phyloP scores from a whole-genome alignment of 305 asterid genomes.

The Solanum hybrid region DNA sequence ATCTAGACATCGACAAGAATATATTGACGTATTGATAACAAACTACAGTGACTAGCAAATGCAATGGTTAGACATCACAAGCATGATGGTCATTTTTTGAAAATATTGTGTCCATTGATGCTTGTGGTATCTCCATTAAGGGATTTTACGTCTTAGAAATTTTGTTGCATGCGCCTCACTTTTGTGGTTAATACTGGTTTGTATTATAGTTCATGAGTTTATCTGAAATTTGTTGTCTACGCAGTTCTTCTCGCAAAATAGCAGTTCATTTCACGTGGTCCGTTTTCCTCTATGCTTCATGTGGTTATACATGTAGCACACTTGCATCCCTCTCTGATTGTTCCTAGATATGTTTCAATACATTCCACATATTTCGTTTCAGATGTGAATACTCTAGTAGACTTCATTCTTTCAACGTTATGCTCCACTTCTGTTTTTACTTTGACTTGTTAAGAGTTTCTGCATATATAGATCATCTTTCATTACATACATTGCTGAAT shows the following conservation, averaged over 20 bases:
- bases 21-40: background rate
- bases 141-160: background rate
- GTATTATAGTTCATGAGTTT: background rate
- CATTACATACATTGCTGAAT: slow-evolving; percentile 9
- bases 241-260: background rate
- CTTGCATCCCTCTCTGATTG: background rate
- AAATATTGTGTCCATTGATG: background rate
- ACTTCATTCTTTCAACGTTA: background rate
- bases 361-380: background rate
- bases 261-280: background rate
- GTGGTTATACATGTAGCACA: background rate
- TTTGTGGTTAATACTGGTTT: background rate
- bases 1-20: background rate
- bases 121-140: background rate
- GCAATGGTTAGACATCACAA: background rate
- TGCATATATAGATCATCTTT: background rate
- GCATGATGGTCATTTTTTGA: background rate
- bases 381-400: background rate
- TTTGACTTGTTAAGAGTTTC: background rate
- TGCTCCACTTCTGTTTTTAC: background rate
- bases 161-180: background rate
- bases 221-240: background rate
- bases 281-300: background rate
- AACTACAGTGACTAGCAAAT: background rate
- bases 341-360: background rate